These are phyloP conservation scores for Exophiala phaeomuriformis DNA, from an alignment of 2,329 filamentous ascomycete genomes.

Conservation along the genomic window DNA sequence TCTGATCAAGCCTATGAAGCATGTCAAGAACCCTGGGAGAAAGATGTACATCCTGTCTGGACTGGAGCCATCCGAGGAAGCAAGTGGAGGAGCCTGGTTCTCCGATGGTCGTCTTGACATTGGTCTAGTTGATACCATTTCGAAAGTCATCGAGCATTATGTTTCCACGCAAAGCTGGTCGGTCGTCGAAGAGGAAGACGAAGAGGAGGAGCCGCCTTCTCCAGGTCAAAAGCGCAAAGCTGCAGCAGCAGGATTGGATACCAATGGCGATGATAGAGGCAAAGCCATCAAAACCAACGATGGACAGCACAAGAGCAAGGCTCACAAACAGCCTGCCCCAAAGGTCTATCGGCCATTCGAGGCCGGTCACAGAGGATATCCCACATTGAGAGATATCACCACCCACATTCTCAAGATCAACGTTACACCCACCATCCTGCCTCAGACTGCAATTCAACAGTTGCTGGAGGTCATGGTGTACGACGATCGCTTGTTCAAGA, in stretches of 20 bases:
- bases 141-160: conserved; percentile 53
- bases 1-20: conserved; percentile 83
- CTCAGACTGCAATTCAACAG: conserved; percentile 70
- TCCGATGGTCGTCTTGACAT: conserved; percentile 84
- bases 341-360: conserved; percentile 46
- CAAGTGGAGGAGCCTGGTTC: conserved; percentile 92
- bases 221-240: conserved; percentile 35
- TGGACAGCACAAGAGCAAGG: conserved; percentile 26
- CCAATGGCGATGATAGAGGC: conserved; percentile 17
- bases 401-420: conserved; percentile 64
- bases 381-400: conserved; percentile 71
- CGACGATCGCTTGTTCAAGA: conserved; percentile 69
- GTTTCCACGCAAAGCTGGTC: conserved; percentile 68
- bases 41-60: conserved; percentile 94
- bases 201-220: conserved; percentile 24
- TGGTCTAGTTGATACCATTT: conserved; percentile 73
- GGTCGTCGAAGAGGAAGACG: conserved; percentile 34
- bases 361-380: conserved; percentile 67
- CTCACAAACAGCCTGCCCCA: conserved; percentile 27
- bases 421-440: conserved; percentile 48
- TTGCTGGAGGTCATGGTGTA: conserved; percentile 82
- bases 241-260: conserved; percentile 29
- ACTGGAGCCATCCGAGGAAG: conserved; percentile 76
- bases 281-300: conserved; percentile 18
- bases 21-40: conserved; percentile 79